Evolutionary conservation across 2,329 filamentous ascomycete species (phyloP), one percentile per base, ranked within the genome.

Genomic region (Pseudogymnoascus sp.): DNA sequence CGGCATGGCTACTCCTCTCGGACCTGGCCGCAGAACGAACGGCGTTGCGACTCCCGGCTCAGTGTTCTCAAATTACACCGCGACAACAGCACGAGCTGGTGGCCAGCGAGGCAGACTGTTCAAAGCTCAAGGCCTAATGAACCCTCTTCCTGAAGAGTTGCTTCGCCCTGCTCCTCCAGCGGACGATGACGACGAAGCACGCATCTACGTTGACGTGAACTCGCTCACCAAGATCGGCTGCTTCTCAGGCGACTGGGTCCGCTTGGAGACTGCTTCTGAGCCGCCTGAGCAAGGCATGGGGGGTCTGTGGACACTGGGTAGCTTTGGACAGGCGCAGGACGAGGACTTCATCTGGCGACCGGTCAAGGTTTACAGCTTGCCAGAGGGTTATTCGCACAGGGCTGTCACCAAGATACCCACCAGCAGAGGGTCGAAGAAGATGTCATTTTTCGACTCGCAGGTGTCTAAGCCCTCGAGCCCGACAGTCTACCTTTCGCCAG

Each of bases 181-280:
- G 0, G 83, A 86, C 25, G 92, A 97, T 63, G 94, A 99, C 64
- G 92, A 96, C 66, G 88, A 95, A 67, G 87, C 90, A 1, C 86
- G 94, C 57, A 83, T 97, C 1, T 99, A 93, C 69, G 92, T 99
- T 4, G 92, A 97, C 68, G 88, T 95, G 6, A 87, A 85, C 62
- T 90, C 90, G 1, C 76, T 99, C 18, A 88, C 90, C 12, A 92
- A 92, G 67, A 88, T 99, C 60, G 92, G 93, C 14, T 97, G 93
- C 73, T 99, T 99, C 71, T 97, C 93, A 0, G 94, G 94, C 30
- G 94, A 99, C 71, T 99, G 94, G 94, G 91, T 96, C 9, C 86
- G 88, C 20, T 79, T 97, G 9, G 91, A 96, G 74, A 81, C 85
- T 5, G 83, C 89, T 0, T 82, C 89, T 66, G 90, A 92, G 70